Percentiles rank a stretch among this genome's conserved stretches.
Conservation (phyloP, 768 basidiomycete species). For the Gyrodon lividus region DNA sequence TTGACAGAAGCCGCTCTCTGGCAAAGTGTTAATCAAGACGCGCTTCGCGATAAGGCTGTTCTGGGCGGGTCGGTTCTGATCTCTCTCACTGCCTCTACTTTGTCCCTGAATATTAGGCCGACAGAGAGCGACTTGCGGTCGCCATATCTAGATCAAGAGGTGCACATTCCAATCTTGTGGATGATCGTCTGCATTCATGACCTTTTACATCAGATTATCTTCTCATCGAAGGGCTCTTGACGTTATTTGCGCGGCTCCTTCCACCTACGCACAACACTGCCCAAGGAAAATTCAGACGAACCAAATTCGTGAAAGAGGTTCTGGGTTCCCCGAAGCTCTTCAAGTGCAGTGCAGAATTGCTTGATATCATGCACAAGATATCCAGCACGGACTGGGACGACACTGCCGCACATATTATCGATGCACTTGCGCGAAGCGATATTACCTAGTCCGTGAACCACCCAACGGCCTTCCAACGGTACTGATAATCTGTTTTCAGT, state of each 20-base stretch:
- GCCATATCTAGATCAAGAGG: constrained; percentile 50
- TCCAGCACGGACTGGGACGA: constrained; percentile 51
- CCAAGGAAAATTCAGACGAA: constrained; percentile 37
- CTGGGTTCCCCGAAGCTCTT: constrained; percentile 41
- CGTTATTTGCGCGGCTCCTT: constrained; percentile 55
- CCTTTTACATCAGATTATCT: constrained; percentile 45
- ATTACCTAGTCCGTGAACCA: constrained; percentile 45
- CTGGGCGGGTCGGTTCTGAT: constrained; percentile 47
- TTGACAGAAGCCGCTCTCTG: constrained; percentile 47
- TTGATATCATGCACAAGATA: constrained; percentile 41
- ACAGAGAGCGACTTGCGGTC: constrained; percentile 47
- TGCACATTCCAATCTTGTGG: constrained; percentile 14
- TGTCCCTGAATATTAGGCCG: not conserved
- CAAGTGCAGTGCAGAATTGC: constrained; percentile 37
- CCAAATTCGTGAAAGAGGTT: constrained; percentile 51
- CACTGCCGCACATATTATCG: constrained; percentile 46
- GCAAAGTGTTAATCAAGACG: constrained; percentile 42
- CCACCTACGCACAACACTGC: constrained; percentile 41
- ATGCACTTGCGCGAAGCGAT: constrained; percentile 45
- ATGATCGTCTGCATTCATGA: not conserved
- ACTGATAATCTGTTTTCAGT: constrained; percentile 31
- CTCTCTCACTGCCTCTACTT: not conserved
- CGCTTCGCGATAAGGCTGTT: constrained; percentile 41
- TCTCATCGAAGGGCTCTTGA: constrained; percentile 54
- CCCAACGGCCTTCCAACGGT: not conserved